Evolutionary conservation across 2,329 filamentous ascomycete genomes (phyloP), one percentile per base, ranked within the genome.

Genomic region (Emergomyces pasteurianus): DNA sequence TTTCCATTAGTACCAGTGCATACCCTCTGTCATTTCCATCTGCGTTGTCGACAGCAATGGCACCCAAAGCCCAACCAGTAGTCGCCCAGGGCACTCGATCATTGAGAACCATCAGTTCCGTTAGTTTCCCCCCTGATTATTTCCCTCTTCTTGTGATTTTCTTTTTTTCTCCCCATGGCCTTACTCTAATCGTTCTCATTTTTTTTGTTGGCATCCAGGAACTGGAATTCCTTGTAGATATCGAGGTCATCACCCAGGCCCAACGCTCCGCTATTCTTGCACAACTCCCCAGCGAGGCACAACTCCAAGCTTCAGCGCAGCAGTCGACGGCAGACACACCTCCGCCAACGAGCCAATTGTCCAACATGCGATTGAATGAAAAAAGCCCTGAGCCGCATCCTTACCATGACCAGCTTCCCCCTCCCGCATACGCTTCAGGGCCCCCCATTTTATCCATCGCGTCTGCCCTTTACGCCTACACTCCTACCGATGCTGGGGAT

Each of bases 201-300:
- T n/a, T 42, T 14, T 14, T n/a, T n/a, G n/a, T n/a, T n/a, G n/a
- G n/a, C 8, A 21, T 28, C 21, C 67, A 96, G 92, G 92, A 96
- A 78, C 88, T 96, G 63, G 91, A 96, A 75, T 88, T 86, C 67
- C 88, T 97, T 63, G 83, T 90, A 67, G 92, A 96, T 73, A 85
- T 88, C 70, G 86, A 86, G 66, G 81, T 92, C 70, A 89, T 97
- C 72, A 85, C 82, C 64, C 86, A 89, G 62, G 78, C 85, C 60
- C 85, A 87, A 70, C 90, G 92, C 72, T 86, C 89, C 69, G 82
- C 81, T 58, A 90, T 96, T 73, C 81, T 86, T 70, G 77, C 80
- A 65, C 82, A 89, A 68, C 86, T 97, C 38, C 92, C 92, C 42
- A 77, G 81, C 23, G 67, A 72, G 60, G 70, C 69, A 64, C 70